phyloP scores from a whole-genome alignment of 345 rosid species.

The Citrus sp. region DNA sequence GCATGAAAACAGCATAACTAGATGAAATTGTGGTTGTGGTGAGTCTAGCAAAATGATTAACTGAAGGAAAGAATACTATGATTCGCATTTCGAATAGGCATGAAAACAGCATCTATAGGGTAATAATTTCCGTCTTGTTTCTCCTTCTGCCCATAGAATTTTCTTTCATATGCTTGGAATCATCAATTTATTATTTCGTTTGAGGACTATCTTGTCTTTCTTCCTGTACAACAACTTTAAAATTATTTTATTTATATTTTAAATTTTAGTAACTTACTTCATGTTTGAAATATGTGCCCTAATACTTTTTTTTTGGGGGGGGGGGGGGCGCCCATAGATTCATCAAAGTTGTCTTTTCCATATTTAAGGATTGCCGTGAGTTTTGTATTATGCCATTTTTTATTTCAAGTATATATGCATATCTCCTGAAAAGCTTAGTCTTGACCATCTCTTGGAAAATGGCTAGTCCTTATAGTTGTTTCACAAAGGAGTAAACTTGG shows the following conservation, averaged over 20 bases:
- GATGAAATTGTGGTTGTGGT: not conserved
- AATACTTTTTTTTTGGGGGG: not conserved
- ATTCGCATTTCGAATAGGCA: too few relatives aligned
- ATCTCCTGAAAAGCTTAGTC: not conserved
- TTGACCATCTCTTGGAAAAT: conserved; percentile 1
- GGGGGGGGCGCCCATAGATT: too few relatives aligned
- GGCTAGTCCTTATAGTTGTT: not conserved
- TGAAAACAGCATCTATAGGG: too few relatives aligned
- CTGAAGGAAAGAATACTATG: not conserved
- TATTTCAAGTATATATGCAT: not conserved
- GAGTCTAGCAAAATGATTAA: not conserved
- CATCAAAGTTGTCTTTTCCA: not conserved
- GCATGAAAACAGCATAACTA: not conserved
- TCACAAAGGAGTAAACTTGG: not conserved
- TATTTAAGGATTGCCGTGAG: not conserved
- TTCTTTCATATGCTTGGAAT: too few relatives aligned
- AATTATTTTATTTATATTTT: not conserved
- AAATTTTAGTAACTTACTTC: not conserved
- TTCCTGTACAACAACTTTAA: not conserved
- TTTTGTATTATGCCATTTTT: not conserved
- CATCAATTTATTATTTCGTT: not conserved
- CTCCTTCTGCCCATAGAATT: not conserved
- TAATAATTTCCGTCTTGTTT: not conserved
- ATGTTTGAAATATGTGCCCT: not conserved
- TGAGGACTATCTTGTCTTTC: not conserved